Base-by-base conservation (phyloP, 129 eudicot species). In the Flaveria robusta region DNA sequence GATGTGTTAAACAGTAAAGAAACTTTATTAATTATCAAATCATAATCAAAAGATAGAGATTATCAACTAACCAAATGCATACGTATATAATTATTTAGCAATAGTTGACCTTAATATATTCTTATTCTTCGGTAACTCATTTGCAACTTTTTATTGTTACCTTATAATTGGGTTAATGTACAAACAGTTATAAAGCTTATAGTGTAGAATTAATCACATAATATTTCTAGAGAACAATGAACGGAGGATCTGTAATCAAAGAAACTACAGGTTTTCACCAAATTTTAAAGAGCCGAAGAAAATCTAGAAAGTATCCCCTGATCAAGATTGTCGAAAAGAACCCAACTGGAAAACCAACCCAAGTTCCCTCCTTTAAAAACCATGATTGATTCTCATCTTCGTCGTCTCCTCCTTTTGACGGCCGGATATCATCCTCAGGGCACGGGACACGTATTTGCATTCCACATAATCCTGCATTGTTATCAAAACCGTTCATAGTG, bases 381-480 rank as follows among this genome's bases (percentile, higher is more conserved):
- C 87, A 84, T 31, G 85, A 39, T 14, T 72, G 83, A 13, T 47
- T 31, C 7, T 72, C 74, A 12, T 64, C 72, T 43, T 73, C 74
- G 4, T 63, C 68, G 3, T 60, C 78, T 52, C 13, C 39, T 14
- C 20, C 34, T 47, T 70, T 20, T 37, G 71, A 52, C 10, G 80
- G 42, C 11, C 46, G 11, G 20, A 41, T 62, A 29, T 69, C 85
- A 29, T 69, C 85, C 11, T 58, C 74, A 0, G 87, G 87, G 54
- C 91, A 87, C 16, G 0, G 49, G 34, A 79, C 13, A 31, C 20
- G 74, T 14, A 87, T 84, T 70, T 84, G 91, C 74, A 84, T 64
- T 18, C 91, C 91, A 15, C 91, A 87, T 26, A 86, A 74, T 11
- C 88, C 86, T 2, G 80, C 79, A 59, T 87, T 87, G 79, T 84